Percentiles rank a stretch among this genome's conserved stretches.
These are phyloP conservation scores for Cladosporium cucumerinum DNA, from an alignment of 2,329 filamentous ascomycete genomes.

Conservation along the genomic window DNA sequence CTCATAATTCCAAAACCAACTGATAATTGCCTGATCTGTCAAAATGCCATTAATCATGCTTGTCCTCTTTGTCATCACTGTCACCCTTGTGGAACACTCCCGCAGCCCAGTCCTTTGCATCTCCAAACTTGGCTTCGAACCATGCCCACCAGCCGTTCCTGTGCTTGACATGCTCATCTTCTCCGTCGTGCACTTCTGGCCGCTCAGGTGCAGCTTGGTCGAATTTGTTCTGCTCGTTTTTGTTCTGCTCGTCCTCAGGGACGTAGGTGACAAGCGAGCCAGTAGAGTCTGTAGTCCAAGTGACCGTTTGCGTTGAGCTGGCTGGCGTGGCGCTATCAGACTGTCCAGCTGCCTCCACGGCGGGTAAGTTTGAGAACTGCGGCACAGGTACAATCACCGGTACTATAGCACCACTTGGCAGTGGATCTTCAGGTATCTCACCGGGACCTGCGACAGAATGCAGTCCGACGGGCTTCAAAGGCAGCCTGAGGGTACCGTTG, in stretches of 20 bases:
- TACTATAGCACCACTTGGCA: neutral
- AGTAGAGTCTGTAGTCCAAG: neutral
- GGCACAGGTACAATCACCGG: conserved; percentile 12
- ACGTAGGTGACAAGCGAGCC: conserved; percentile 7
- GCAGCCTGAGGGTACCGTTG: conserved; percentile 80
- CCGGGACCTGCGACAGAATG: conserved; percentile 42
- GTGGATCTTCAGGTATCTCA: conserved; percentile 24
- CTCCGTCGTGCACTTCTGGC: conserved; percentile 20
- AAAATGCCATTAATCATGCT: neutral
- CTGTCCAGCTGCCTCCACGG: neutral
- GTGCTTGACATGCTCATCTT: conserved; percentile 21
- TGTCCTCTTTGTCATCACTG: neutral
- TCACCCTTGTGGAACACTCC: conserved; percentile 22
- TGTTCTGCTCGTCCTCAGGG: conserved; percentile 6
- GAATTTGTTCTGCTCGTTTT: neutral
- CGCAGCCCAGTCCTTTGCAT: conserved; percentile 33
- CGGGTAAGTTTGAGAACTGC: neutral
- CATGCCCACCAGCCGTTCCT: conserved; percentile 31
- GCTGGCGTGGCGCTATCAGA: conserved; percentile 12
- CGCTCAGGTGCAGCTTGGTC: conserved; percentile 6
- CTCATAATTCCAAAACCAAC: neutral
- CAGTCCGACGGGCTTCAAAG: conserved; percentile 60
- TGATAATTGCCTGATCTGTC: neutral
- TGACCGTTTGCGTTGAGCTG: conserved; percentile 12
- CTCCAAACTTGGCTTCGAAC: conserved; percentile 32